Evolutionary conservation across 768 basidiomycete genomes (phyloP).

Genomic region (Daedaleopsis nitida): DNA sequence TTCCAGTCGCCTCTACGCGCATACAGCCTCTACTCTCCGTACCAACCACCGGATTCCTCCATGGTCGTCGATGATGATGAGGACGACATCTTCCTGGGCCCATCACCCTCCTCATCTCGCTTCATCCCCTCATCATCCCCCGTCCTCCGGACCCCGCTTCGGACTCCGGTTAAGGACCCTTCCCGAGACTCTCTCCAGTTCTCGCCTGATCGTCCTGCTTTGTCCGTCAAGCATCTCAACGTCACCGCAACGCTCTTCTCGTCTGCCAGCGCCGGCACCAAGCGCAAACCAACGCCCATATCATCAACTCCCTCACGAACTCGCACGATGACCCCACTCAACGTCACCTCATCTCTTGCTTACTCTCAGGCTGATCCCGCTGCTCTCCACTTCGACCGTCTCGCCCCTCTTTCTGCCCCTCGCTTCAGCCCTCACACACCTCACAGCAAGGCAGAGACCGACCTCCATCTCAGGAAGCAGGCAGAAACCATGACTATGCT

Average conservation of each 20-base stretch:
- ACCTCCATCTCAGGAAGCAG: constrained; percentile 48
- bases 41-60: constrained; percentile 33
- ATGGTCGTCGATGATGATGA: constrained; percentile 47
- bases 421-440: constrained; percentile 52
- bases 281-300: constrained; percentile 62
- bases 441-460: constrained; percentile 56
- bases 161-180: constrained; percentile 62
- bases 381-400: constrained; percentile 44
- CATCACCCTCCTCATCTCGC: constrained; percentile 40
- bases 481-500: constrained; percentile 67
- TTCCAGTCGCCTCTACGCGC: constrained; percentile 48
- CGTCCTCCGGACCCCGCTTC: constrained; percentile 59
- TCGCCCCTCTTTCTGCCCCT: constrained; percentile 57
- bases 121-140: constrained; percentile 47
- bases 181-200: constrained; percentile 29
- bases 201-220: constrained; percentile 41
- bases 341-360: constrained; percentile 33
- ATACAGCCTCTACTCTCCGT: constrained; percentile 34
- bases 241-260: constrained; percentile 13
- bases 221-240: constrained; percentile 39
- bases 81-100: constrained; percentile 57
- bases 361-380: constrained; percentile 19
- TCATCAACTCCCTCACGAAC: constrained; percentile 58
- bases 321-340: constrained; percentile 42
- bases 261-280: constrained; percentile 44